These are phyloP conservation scores for Cyberlindnera sargentensis DNA, from an alignment of 805 yeast genomes.

Conservation along the genomic window DNA sequence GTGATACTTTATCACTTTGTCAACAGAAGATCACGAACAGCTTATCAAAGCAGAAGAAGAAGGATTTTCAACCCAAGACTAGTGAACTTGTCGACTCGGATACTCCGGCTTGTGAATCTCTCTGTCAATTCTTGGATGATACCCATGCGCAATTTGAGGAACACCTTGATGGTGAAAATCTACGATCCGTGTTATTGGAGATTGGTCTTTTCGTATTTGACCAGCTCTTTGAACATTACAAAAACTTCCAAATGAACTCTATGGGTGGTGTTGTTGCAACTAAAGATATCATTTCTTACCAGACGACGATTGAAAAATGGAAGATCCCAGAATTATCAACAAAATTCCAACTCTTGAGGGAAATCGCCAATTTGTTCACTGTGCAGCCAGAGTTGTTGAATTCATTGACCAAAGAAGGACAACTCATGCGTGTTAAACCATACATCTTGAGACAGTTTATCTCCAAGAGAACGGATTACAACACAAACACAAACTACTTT, in stretches of 20 bases:
- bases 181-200: conserved; percentile 42
- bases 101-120: conserved; percentile 63
- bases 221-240: conserved; percentile 62
- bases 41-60: conserved; percentile 62
- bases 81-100: conserved; percentile 42
- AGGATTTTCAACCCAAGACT: conserved; percentile 51
- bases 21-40: conserved; percentile 42
- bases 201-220: conserved; percentile 54
- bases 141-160: conserved; percentile 33
- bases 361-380: conserved; percentile 76
- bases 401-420: conserved; percentile 78
- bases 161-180: conserved; percentile 39
- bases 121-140: conserved; percentile 44
- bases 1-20: conserved; percentile 49
- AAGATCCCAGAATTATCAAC: conserved; percentile 51
- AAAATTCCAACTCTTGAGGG: conserved; percentile 64
- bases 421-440: conserved; percentile 57
- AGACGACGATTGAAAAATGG: conserved; percentile 64
- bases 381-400: conserved; percentile 76
- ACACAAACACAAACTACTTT: conserved; percentile 31
- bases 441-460: conserved; percentile 58
- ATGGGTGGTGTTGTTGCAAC: conserved; percentile 80
- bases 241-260: conserved; percentile 67
- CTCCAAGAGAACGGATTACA: conserved; percentile 63
- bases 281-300: conserved; percentile 75